Evolutionary conservation across 768 basidiomycete genomes (phyloP).

Genomic region (Boletus sp.): DNA sequence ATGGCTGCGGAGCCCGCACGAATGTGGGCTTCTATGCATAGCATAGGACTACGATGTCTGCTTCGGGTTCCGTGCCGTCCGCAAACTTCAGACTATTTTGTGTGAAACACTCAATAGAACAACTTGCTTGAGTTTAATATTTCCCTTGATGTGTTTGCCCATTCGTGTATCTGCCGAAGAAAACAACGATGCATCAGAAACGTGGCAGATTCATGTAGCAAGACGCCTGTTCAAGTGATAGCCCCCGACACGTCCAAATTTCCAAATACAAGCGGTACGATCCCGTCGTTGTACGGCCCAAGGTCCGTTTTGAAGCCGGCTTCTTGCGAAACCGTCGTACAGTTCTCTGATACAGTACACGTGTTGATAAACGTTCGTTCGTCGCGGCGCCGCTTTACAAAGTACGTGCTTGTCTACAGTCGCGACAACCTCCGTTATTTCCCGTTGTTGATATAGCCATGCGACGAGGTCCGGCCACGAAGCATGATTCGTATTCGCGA

Average conservation of each 20-base stretch:
- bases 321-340: slow-evolving; percentile 30
- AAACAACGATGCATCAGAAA: not conserved
- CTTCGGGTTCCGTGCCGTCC: slow-evolving; percentile 22
- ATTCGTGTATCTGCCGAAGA: slow-evolving; percentile 27
- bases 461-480: slow-evolving; percentile 3
- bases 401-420: not conserved
- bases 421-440: not conserved
- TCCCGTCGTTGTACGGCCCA: slow-evolving; percentile 30
- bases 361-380: not conserved
- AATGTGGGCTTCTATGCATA: no score
- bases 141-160: slow-evolving; percentile 37
- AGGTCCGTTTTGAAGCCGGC: slow-evolving; percentile 31
- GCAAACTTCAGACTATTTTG: slow-evolving; percentile 15
- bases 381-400: not conserved
- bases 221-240: slow-evolving; percentile 26
- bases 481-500: slow-evolving; percentile 1
- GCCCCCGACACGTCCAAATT: slow-evolving; percentile 24
- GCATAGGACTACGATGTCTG: slow-evolving; percentile 19
- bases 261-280: slow-evolving; percentile 24
- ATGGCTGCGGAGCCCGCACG: slow-evolving; percentile 31
- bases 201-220: not conserved
- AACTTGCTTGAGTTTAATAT: slow-evolving; percentile 43
- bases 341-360: slow-evolving; percentile 21
- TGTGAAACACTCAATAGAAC: slow-evolving; percentile 23
- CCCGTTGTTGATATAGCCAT: slow-evolving; percentile 3